These are phyloP conservation scores for Spiromastix sp. DNA, from an alignment of 2,329 filamentous ascomycete species.

Conservation along the genomic window DNA sequence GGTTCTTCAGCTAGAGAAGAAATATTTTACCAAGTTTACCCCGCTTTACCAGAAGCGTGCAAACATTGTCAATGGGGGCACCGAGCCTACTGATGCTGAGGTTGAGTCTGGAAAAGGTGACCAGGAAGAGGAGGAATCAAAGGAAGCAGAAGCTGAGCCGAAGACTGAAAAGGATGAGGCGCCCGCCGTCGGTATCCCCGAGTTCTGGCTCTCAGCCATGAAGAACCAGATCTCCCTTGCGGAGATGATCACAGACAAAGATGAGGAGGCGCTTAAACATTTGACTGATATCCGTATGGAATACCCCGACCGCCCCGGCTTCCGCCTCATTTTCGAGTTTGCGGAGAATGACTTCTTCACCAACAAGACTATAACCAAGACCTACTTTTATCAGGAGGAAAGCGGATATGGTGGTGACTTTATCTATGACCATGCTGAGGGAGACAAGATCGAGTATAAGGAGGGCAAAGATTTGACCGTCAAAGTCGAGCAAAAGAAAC, in stretches of 20 bases:
- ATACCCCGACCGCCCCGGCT: constrained; percentile 95
- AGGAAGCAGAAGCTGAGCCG: constrained; percentile 49
- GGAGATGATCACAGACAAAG: constrained; percentile 97
- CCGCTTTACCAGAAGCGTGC: constrained; percentile 94
- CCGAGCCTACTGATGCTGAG: constrained; percentile 80
- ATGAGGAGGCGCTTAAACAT: constrained; percentile 85
- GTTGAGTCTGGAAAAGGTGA: constrained; percentile 76
- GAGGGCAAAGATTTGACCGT: constrained; percentile 86
- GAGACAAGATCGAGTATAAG: constrained; percentile 97
- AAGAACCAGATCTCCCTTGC: constrained; percentile 97
- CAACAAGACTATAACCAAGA: constrained; percentile 96
- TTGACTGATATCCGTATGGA: constrained; percentile 96
- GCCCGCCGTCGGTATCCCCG: constrained; percentile 70
- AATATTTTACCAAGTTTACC: constrained; percentile 98
- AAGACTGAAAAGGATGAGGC: constrained; percentile 37
- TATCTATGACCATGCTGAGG: constrained; percentile 98
- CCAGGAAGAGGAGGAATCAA: constrained; percentile 57
- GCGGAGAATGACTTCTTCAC: constrained; percentile 91
- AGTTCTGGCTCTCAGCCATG: constrained; percentile 99
- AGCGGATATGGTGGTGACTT: constrained; percentile 98
- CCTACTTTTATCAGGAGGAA: constrained; percentile 98
- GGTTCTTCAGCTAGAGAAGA: constrained; percentile 96
- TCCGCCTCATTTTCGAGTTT: constrained; percentile 97
- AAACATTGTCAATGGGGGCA: constrained; percentile 76
- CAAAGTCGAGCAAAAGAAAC: constrained; percentile 96